Evolutionary conservation across 2,329 filamentous ascomycete species (phyloP), one percentile per base, ranked within the genome.

Genomic region (Fusarium sp.): DNA sequence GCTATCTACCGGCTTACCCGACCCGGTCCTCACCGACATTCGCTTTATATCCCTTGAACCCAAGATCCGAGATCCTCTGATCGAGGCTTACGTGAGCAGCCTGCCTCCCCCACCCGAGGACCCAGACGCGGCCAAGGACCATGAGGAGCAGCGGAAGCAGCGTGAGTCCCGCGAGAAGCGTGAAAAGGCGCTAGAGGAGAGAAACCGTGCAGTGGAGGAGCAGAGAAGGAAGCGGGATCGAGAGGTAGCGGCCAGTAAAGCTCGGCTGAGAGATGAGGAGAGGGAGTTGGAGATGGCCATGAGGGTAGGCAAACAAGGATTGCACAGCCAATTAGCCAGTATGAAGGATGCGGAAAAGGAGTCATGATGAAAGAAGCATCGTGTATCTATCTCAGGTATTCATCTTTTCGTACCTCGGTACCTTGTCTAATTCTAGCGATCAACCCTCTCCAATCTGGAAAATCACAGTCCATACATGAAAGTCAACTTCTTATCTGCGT

Each of bases 21-120:
- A 85, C 2, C 78, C 86, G 21, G 75, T 95, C 0, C 80, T 92
- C 2, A 81, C 84, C 17, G 91, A 95, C 74, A 77, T 92, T 35
- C 86, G 90, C 42, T 95, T 88, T 76, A 88, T 93, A 33, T 89
- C 88, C 6, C 80, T 94, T 1, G 85, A 90, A 25, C 76, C 86
- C 1, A 78, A 82, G 37, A 82, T 85, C 1, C 84, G 92, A 18
- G 89, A 94, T 66, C 79, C 85, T 3, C 79, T 95, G 8, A 79
- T 94, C 9, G 86, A 88, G 73, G 85, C 87, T 5, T 91, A 89
- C 72, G 87, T 94, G 27, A 83, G 86, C 59, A 89, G 84, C 0
- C 79, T 94, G 2, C 85, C 85, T 5, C 82, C 87, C 6, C 85
- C 88, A 18, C 88, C 88, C 0, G 82, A 84, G 29, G 78, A 79